Percentiles rank a stretch among this genome's conserved stretches.
These are phyloP conservation scores for Thermothelomyces thermophilus DNA, from an alignment of 2,329 filamentous ascomycete species.

Conservation along the genomic window DNA sequence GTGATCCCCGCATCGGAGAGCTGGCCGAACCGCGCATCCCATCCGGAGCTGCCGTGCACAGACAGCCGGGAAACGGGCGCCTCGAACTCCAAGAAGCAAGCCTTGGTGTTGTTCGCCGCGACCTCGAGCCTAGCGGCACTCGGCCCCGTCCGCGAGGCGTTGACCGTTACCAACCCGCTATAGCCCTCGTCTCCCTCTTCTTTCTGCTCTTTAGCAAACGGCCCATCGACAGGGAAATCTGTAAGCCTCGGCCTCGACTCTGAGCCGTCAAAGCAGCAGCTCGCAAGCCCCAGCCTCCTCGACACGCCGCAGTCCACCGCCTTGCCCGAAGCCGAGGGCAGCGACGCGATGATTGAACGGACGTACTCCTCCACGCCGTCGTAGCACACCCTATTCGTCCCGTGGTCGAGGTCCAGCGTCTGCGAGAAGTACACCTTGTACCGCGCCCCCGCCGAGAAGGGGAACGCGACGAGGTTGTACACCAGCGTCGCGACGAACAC, in stretches of 20 bases:
- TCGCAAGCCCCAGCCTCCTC: conserved; percentile 45
- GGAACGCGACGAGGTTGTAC: conserved; percentile 83
- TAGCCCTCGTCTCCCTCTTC: conserved; percentile 38
- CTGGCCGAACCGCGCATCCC: conserved; percentile 59
- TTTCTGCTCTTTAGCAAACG: neutral
- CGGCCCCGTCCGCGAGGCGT: conserved; percentile 39
- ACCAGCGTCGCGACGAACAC: conserved; percentile 69
- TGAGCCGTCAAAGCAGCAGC: conserved; percentile 65
- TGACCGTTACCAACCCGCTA: conserved; percentile 58
- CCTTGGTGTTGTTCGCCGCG: conserved; percentile 66
- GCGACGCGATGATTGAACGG: conserved; percentile 54
- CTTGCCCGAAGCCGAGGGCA: conserved; percentile 66
- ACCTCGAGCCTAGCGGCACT: conserved; percentile 59
- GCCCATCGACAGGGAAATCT: conserved; percentile 20
- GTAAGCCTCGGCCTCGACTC: conserved; percentile 54
- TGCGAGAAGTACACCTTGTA: conserved; percentile 88
- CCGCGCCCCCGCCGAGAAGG: conserved; percentile 71
- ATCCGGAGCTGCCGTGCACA: conserved; percentile 53
- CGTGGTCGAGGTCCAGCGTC: conserved; percentile 66
- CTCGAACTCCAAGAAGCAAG: conserved; percentile 69
- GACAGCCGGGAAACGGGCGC: conserved; percentile 57
- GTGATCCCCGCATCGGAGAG: conserved; percentile 51
- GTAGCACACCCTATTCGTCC: conserved; percentile 62
- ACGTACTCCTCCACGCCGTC: conserved; percentile 63
- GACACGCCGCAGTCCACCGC: conserved; percentile 45